phyloP scores from a whole-genome alignment of 306 rosid genomes.

The Notholithocarpus densiflorus region DNA sequence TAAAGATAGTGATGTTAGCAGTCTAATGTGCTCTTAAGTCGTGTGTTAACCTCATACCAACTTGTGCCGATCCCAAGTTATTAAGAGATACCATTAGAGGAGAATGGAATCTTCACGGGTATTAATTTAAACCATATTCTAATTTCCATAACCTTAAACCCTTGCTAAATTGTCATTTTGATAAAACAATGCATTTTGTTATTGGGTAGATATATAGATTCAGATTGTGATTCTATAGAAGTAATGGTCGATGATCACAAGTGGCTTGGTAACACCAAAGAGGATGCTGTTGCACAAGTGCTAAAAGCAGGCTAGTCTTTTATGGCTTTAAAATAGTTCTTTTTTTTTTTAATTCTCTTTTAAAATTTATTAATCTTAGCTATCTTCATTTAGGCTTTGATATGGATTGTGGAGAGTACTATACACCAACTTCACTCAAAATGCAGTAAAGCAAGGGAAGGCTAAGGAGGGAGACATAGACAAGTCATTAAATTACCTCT shows the following conservation, averaged over 20 bases:
- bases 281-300: constrained; percentile 22
- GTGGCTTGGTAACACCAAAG: neutral
- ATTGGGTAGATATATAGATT: constrained; percentile 10
- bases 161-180: too few relatives aligned
- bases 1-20: constrained; percentile 25
- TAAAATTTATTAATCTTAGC: too few relatives aligned
- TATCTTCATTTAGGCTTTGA: constrained; percentile 6
- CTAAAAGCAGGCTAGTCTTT: constrained; percentile 15
- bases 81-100: constrained; percentile 11
- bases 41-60: constrained; percentile 17
- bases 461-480: constrained; percentile 16
- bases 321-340: too few relatives aligned
- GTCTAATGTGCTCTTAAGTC: constrained; percentile 24
- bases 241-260: constrained; percentile 12
- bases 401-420: constrained; percentile 16
- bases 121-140: too few relatives aligned
- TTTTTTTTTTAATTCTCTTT: too few relatives aligned
- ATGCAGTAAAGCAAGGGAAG: constrained; percentile 10
- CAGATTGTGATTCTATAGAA: constrained; percentile 28
- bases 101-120: constrained; percentile 27
- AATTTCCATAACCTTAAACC: too few relatives aligned
- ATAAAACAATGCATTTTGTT: too few relatives aligned
- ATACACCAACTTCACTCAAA: neutral
- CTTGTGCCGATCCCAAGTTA: constrained; percentile 26
- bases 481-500: constrained; percentile 4